Evolutionary conservation across 306 rosid genomes (phyloP), one percentile per base, ranked within the genome.

Genomic region (Lablab purpureus): DNA sequence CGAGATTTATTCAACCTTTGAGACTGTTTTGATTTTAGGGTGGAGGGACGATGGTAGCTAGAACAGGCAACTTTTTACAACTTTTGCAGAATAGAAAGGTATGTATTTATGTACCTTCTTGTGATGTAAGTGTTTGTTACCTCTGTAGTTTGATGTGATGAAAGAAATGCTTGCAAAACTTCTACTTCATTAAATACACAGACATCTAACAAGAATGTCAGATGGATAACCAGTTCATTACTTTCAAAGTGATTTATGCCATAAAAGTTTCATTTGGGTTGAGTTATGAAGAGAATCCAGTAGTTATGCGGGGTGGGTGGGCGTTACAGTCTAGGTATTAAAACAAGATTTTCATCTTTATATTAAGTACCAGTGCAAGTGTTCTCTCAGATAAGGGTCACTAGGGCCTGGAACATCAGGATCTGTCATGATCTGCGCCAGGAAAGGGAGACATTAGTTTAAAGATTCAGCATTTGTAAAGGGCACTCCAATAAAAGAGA

Each of bases 331-430:
- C 4, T 30, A 30, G 23, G 60, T 59, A 52, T 5, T 15, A 4
- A 50, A 43, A n/a, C 45, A 11, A 68, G 22, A 41, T 37, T 63
- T 32, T n/a, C n/a, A 62, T 62, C 7, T 15, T 13, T 30, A 21
- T n/a, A 27, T 43, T 51, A 12, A 67, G 10, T 87, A 93, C 98
- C 98, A 93, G 88, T 93, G 98, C 58, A 93, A 85, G 89, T 93
- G 98, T 72, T 93, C 98, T 79, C 91, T 91, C 14, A 91, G 83
- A 71, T 93, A 93, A 85, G 98, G 98, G 80, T 93, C 98, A 87
- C 98, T 93, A 66, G 98, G 98, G 80, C 98, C 98, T 67, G 98
- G 97, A 80, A 90, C 93, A 91, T 93, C 98, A 18, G 97, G 98
- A 80, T 93, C 98, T n/a, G 97, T 93, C 94, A 93, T 87, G 43